A percentile compares a stretch with the other conserved stretches of the same genome.
phyloP scores from a whole-genome alignment of 2,329 filamentous ascomycete species.

The Exophiala bonariae region DNA sequence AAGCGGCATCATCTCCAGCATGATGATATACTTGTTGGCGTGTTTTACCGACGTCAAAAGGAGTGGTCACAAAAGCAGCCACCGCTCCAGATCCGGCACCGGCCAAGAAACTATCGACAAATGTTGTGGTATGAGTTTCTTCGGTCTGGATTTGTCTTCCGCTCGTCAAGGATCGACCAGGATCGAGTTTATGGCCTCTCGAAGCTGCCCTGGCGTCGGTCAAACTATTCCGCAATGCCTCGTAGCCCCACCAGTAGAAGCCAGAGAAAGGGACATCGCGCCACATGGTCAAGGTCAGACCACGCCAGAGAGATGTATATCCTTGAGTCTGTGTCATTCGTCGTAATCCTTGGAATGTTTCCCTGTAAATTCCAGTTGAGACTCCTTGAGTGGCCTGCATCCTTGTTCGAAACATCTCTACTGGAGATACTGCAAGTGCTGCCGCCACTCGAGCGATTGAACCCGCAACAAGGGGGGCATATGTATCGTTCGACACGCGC shows the following conservation, averaged over 20 bases:
- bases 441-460: constrained; percentile 75
- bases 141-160: constrained; percentile 53
- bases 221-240: constrained; percentile 71
- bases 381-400: constrained; percentile 72
- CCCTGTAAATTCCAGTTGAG: constrained; percentile 68
- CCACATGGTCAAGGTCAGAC: constrained; percentile 88
- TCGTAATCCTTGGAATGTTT: constrained; percentile 73
- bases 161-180: constrained; percentile 41
- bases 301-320: constrained; percentile 83
- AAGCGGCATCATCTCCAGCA: constrained; percentile 38
- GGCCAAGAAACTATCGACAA: constrained; percentile 84
- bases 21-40: constrained; percentile 82
- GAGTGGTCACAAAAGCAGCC: constrained; percentile 85
- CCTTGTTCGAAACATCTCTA: constrained; percentile 91
- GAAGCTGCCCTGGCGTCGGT: constrained; percentile 64
- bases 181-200: constrained; percentile 44
- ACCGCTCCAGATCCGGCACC: constrained; percentile 81
- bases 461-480: constrained; percentile 78
- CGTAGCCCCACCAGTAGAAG: constrained; percentile 98
- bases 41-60: constrained; percentile 97
- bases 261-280: constrained; percentile 95
- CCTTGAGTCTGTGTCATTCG: constrained; percentile 78
- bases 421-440: constrained; percentile 79
- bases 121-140: constrained; percentile 73
- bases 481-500: constrained; percentile 63